Conservation (phyloP, 2,329 filamentous ascomycete species). For the Pseudogymnoascus sp. region DNA sequence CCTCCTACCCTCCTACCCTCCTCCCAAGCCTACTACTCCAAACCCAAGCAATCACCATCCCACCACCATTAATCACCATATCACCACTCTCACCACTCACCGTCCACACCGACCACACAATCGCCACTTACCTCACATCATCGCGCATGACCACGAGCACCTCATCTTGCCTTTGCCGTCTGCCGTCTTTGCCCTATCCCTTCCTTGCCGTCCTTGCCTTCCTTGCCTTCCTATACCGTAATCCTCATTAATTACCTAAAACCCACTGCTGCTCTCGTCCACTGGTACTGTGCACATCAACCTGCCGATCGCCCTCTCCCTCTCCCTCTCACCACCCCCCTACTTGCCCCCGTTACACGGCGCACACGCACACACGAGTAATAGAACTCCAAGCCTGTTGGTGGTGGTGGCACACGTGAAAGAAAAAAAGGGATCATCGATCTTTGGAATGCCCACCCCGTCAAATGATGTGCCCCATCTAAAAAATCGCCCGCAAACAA, state of each 20-base stretch:
- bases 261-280: neutral
- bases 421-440: neutral
- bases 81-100: neutral
- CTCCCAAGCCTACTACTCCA: neutral
- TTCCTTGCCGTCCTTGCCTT: neutral
- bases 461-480: conserved; percentile 2
- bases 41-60: neutral
- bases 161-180: conserved; percentile 1
- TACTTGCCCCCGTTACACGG: neutral
- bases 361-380: neutral
- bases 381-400: neutral
- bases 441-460: neutral
- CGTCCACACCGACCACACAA: neutral
- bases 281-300: neutral
- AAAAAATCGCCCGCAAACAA: neutral
- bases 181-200: neutral
- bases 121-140: conserved; percentile 8
- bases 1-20: neutral
- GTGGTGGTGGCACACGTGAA: neutral
- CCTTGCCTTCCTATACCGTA: neutral
- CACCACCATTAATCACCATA: neutral
- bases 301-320: neutral
- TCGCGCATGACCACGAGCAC: conserved; percentile 1
- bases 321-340: neutral
- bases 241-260: neutral